Conservation (phyloP, 2,329 filamentous ascomycete genomes). For the Malbranchea zuffiana region DNA sequence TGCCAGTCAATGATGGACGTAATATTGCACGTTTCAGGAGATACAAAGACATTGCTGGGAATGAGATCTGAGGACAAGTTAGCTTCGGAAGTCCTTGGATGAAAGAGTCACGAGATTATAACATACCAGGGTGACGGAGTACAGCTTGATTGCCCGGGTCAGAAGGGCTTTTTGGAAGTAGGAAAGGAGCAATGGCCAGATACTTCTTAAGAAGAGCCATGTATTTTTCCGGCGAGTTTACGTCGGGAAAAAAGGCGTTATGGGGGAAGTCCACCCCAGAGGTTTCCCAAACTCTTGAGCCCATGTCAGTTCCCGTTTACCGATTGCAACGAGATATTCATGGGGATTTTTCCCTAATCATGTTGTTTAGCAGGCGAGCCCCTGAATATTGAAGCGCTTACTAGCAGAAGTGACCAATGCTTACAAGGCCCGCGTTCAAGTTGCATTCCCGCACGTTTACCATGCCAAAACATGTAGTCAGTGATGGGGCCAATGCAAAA, state of each 20-base stretch:
- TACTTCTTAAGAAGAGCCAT: conserved; percentile 19
- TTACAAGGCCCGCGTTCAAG: conserved; percentile 20
- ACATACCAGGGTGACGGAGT: conserved; percentile 16
- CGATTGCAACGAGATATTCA: conserved; percentile 16
- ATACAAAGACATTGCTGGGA: conserved; percentile 11
- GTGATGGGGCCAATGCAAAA: conserved; percentile 17
- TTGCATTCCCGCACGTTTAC: conserved; percentile 14
- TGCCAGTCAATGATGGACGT: conserved; percentile 14
- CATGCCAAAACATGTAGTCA: conserved; percentile 24
- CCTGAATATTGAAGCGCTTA: conserved; percentile 3
- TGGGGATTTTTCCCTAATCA: conserved; percentile 9
- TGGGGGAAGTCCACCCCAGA: conserved; percentile 17
- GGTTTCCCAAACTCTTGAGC: conserved; percentile 17
- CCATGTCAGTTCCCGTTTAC: conserved; percentile 16
- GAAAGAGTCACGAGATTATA: background rate
- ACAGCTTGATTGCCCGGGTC: conserved; percentile 14
- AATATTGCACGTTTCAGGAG: conserved; percentile 7
- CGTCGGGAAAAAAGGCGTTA: conserved; percentile 16
- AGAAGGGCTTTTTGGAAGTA: conserved; percentile 14
- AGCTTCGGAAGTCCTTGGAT: background rate
- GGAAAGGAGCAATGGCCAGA: conserved; percentile 16
- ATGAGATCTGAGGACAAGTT: conserved; percentile 6
- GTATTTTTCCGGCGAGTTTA: conserved; percentile 14
- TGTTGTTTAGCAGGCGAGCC: too few species aligned
- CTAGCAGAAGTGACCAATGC: conserved; percentile 7